Evolutionary conservation across 1,284 basidiomycete genomes (phyloP).

Genomic region (Boletus nobilissimus): DNA sequence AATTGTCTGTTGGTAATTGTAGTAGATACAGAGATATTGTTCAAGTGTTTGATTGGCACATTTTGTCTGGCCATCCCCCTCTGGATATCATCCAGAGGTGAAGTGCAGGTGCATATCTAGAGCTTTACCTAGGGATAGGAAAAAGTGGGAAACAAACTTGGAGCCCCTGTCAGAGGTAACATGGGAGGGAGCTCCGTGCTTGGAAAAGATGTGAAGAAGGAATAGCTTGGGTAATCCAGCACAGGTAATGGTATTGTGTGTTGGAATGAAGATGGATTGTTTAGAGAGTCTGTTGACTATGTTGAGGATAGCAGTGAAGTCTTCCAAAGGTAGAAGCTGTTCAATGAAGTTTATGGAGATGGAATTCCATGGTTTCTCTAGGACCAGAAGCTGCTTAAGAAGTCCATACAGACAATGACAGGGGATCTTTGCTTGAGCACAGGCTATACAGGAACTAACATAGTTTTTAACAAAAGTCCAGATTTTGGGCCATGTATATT

Average conservation of each 20-base stretch:
- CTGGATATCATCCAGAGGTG: too few relatives aligned
- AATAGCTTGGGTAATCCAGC: too few relatives aligned
- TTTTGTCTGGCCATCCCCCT: too few relatives aligned
- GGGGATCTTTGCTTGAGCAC: background rate
- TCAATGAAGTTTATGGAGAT: background rate
- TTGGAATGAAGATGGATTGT: background rate
- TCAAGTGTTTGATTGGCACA: too few relatives aligned
- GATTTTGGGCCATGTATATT: background rate
- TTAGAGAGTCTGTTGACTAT: background rate
- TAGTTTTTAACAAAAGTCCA: background rate
- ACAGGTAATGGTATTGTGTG: background rate
- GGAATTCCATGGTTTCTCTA: background rate
- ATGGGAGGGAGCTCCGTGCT: background rate
- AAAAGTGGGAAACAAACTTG: background rate
- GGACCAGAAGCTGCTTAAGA: background rate
- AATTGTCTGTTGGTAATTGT: background rate
- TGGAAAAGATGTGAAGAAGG: too few relatives aligned
- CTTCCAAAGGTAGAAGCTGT: background rate
- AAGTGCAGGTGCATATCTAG: background rate
- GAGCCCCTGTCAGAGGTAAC: background rate
- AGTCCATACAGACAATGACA: background rate
- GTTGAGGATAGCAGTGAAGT: background rate
- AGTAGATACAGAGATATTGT: background rate
- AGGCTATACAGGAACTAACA: background rate
- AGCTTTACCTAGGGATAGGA: background rate